Percentiles rank a stretch among this genome's conserved stretches.
Conservation (phyloP, 2,329 filamentous ascomycete genomes). For the Hypoxylon rubiginosum region DNA sequence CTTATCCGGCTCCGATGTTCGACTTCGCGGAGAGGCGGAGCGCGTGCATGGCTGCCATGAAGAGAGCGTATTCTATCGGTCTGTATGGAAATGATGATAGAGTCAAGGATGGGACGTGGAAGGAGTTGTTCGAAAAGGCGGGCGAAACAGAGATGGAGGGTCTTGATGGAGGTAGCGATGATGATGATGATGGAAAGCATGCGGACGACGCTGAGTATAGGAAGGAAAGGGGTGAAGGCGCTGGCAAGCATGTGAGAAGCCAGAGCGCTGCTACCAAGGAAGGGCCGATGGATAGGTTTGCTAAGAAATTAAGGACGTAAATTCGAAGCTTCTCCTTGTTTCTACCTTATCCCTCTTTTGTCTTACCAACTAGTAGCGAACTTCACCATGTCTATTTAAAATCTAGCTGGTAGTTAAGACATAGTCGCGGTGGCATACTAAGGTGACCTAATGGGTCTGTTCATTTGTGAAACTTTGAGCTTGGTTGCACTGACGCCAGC, state of each 20-base stretch:
- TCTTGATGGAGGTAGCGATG: conserved; percentile 48
- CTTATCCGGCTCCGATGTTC: conserved; percentile 83
- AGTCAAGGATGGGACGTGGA: conserved; percentile 73
- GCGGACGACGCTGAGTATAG: conserved; percentile 45
- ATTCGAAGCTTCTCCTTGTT: not conserved
- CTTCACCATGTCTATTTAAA: too few relatives aligned
- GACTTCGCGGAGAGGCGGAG: conserved; percentile 75
- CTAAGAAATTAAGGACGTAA: conserved; percentile 49
- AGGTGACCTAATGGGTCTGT: not conserved
- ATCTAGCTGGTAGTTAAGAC: too few relatives aligned
- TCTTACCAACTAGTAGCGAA: not conserved
- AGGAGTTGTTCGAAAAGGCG: conserved; percentile 58
- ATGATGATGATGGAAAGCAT: conserved; percentile 52
- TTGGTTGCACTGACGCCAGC: not conserved
- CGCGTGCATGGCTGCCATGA: conserved; percentile 76
- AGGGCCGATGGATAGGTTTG: conserved; percentile 52
- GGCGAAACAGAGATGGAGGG: conserved; percentile 59
- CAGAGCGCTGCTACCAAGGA: conserved; percentile 38
- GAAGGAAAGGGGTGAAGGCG: conserved; percentile 15
- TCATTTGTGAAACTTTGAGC: not conserved
- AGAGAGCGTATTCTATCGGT: conserved; percentile 75
- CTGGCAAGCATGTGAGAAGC: conserved; percentile 39
- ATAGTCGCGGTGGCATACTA: not conserved
- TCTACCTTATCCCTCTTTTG: not conserved
- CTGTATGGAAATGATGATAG: conserved; percentile 73